These are phyloP conservation scores for Aspergillus avenaceus DNA, from an alignment of 495 filamentous ascomycete genomes.

Conservation along the genomic window DNA sequence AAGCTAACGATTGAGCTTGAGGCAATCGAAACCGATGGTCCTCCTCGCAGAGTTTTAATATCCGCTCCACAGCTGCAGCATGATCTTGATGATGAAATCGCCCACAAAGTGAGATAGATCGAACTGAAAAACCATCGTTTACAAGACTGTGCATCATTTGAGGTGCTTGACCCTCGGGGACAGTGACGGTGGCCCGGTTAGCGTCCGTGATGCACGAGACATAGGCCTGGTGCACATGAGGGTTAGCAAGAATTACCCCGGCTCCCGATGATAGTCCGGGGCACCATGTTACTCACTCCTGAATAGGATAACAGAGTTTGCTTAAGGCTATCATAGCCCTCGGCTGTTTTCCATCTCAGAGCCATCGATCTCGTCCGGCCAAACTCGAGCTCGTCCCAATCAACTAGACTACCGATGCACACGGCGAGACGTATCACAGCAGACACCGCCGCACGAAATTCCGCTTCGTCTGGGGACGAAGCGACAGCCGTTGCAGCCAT, in stretches of 20 bases:
- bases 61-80: conserved; percentile 3
- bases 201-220: conserved; percentile 40
- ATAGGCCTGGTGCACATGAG: conserved; percentile 31
- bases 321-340: too few species aligned
- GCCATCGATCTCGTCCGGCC: conserved; percentile 16
- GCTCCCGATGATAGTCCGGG: background rate
- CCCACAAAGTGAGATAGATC: conserved; percentile 31
- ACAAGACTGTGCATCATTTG: conserved; percentile 21
- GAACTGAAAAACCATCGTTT: conserved; percentile 19
- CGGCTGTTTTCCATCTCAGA: conserved; percentile 23
- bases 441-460: conserved; percentile 21
- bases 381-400: conserved; percentile 22
- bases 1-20: background rate
- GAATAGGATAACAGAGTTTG: too few species aligned
- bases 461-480: conserved; percentile 11
- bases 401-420: conserved; percentile 34
- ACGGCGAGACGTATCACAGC: conserved; percentile 32
- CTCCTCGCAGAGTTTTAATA: conserved; percentile 12
- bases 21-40: conserved; percentile 17
- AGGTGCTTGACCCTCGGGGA: conserved; percentile 16
- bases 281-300: too few species aligned
- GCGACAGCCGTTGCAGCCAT: conserved; percentile 30
- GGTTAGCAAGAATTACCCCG: conserved; percentile 7
- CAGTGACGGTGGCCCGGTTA: conserved; percentile 36
- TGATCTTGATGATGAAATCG: conserved; percentile 32